phyloP scores from a whole-genome alignment of 2,329 filamentous ascomycete genomes.

The Helminthosporium solani region DNA sequence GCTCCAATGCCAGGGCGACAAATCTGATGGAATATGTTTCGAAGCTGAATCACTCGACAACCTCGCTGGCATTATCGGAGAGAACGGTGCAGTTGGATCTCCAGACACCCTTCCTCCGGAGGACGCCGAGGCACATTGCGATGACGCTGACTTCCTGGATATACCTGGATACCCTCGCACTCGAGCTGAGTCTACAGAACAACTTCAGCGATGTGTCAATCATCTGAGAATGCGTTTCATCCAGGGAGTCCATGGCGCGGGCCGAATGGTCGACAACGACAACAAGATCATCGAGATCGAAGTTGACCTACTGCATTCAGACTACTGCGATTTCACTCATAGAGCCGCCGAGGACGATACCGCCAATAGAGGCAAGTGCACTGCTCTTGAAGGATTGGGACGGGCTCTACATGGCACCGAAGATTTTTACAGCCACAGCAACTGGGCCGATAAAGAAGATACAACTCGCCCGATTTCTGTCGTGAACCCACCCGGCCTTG shows the following conservation, averaged over 20 bases:
- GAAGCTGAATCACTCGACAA: constrained; percentile 22
- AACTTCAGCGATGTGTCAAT: constrained; percentile 22
- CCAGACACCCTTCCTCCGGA: constrained; percentile 28
- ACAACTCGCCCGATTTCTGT: not conserved
- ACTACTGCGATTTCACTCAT: constrained; percentile 23
- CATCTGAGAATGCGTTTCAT: constrained; percentile 18
- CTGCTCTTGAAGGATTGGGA: constrained; percentile 21
- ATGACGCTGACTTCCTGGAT: constrained; percentile 29
- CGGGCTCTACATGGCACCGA: constrained; percentile 21
- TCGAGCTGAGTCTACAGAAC: constrained; percentile 18
- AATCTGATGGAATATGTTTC: constrained; percentile 25
- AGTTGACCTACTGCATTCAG: constrained; percentile 17
- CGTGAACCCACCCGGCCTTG: constrained; percentile 23
- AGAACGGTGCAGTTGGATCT: constrained; percentile 26
- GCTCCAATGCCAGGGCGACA: constrained; percentile 15
- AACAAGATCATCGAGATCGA: constrained; percentile 17
- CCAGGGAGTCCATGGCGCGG: constrained; percentile 22
- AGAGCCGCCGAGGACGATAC: constrained; percentile 22
- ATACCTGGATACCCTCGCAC: constrained; percentile 19
- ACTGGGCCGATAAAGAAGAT: constrained; percentile 20
- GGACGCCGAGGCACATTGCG: constrained; percentile 28
- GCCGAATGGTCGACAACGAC: constrained; percentile 20
- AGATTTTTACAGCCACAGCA: constrained; percentile 25
- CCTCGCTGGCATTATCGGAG: constrained; percentile 22
- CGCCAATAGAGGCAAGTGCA: constrained; percentile 18